Base-by-base conservation (phyloP, 352 stramenopile species). In the Globisporangium ultimum region DNA sequence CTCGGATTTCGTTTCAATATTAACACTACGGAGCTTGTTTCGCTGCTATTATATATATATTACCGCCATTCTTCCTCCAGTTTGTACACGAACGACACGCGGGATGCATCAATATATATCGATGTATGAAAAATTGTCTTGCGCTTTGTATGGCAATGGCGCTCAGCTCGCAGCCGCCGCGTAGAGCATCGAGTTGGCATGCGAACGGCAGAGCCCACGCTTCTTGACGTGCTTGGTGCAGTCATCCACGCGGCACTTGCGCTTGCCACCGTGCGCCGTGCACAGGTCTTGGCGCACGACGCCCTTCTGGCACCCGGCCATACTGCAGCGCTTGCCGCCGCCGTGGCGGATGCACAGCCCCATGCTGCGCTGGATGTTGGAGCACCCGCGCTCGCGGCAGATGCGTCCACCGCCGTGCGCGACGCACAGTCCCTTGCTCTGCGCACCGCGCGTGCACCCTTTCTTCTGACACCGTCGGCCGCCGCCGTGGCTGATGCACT, bases 181-280 rank as follows among this genome's bases (percentile, higher is more conserved):
- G 38, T 67, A 75, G 58, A 88, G 64, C 57, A 84, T 66, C 21
- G 80, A 84, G 63, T 93, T 93, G 43, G 83, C 83, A 53, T 93
- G 83, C 42, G 83, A 86, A 10, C 83, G 70, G 42, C 83, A 93
- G 21, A 93, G 60, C 0, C 83, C 83, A 72, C 88, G 88, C 75
- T 92, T 93, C 75, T 93, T 93, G 47, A 93, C 83, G 66, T 91
- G 83, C 68, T 93, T 93, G 51, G 72, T 89, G 76, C 83, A 93
- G 22, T 89, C 79, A 4, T 84, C 73, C 40, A 93, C 73, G 28
- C 76, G 78, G 55, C 83, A 93, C 65, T 93, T 93, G 65, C 81
- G 80, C 62, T 93, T 93, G 58, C 83, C 88, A 11, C 88, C 88
- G 55, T 96, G 88, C 20, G 84, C 85, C 22, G 86, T 95, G 69